Evolutionary conservation across 441 rosid species (phyloP).

Genomic region (Dalechampia spathulata): DNA sequence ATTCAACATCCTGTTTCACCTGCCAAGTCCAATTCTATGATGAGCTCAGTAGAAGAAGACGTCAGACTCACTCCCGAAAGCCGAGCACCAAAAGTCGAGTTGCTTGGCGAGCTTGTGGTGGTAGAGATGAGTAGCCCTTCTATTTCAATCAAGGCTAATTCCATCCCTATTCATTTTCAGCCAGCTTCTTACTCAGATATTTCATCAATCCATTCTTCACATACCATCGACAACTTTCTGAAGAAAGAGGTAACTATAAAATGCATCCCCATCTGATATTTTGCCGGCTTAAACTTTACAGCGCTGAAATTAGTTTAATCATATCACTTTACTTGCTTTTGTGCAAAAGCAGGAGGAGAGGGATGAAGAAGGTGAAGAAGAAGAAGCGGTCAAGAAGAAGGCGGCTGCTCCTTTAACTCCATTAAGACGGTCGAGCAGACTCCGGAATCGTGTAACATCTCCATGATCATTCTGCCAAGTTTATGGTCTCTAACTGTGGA

Average conservation of each 20-base stretch:
- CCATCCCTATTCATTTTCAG: too few species aligned
- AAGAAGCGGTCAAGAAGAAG: constrained; percentile 13
- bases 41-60: constrained; percentile 12
- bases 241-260: constrained; percentile 16
- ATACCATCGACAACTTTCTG: constrained; percentile 12
- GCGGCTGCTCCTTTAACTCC: constrained; percentile 21
- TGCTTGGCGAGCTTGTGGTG: constrained; percentile 45
- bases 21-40: constrained; percentile 5
- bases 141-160: constrained; percentile 17
- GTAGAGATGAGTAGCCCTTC: constrained; percentile 24
- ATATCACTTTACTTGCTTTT: neutral
- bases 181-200: too few species aligned
- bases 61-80: constrained; percentile 13
- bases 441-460: constrained; percentile 23
- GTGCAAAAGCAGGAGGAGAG: constrained; percentile 18
- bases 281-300: too few species aligned
- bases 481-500: constrained; percentile 4
- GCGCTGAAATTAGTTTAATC: too few species aligned
- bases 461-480: constrained; percentile 24
- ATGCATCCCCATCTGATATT: neutral
- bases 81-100: constrained; percentile 28
- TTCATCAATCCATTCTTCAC: constrained; percentile 13
- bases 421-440: constrained; percentile 36
- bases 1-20: constrained; percentile 1
- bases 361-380: constrained; percentile 7